Evolutionary conservation across 192 early-diverging fungal genomes (phyloP).

Genomic region (Polychytrium aggregatum): DNA sequence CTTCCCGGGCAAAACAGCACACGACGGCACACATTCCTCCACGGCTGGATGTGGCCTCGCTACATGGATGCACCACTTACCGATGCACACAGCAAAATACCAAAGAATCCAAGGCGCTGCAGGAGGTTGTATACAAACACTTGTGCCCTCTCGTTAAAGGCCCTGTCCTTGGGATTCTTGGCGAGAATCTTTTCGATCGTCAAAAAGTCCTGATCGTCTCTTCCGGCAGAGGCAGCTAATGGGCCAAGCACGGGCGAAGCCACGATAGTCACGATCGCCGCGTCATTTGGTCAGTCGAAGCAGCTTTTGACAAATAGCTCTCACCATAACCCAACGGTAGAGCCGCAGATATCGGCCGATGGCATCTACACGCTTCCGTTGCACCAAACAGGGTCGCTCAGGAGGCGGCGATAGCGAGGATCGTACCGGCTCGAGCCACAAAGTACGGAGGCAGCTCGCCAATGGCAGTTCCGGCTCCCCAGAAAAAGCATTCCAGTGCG

Average conservation of each 20-base stretch:
- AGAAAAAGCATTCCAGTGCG: slow-evolving; percentile 69
- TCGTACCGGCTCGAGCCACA: slow-evolving; percentile 78
- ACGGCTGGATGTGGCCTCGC: too few relatives aligned
- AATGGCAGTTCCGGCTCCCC: slow-evolving; percentile 86
- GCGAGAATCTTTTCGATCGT: slow-evolving; percentile 28
- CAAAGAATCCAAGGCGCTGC: slow-evolving; percentile 71
- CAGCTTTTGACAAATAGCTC: not conserved
- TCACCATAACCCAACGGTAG: not conserved
- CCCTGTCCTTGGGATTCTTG: slow-evolving; percentile 36
- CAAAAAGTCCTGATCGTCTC: slow-evolving; percentile 25
- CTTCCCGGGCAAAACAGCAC: too few relatives aligned
- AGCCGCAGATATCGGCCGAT: too few relatives aligned
- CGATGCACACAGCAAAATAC: slow-evolving; percentile 84
- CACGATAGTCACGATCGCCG: slow-evolving; percentile 1
- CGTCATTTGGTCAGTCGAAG: too few relatives aligned
- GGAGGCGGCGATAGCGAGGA: too few relatives aligned
- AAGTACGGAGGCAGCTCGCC: slow-evolving; percentile 95
- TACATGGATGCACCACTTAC: slow-evolving; percentile 31
- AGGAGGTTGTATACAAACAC: slow-evolving; percentile 59
- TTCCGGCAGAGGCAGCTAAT: slow-evolving; percentile 30
- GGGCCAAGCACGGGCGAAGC: not conserved
- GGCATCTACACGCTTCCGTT: too few relatives aligned
- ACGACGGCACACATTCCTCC: too few relatives aligned
- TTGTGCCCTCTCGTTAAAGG: slow-evolving; percentile 57
- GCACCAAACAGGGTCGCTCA: too few relatives aligned